Evolutionary conservation across 2,329 filamentous ascomycete species (phyloP).

Genomic region (Cordyceps cicadae): DNA sequence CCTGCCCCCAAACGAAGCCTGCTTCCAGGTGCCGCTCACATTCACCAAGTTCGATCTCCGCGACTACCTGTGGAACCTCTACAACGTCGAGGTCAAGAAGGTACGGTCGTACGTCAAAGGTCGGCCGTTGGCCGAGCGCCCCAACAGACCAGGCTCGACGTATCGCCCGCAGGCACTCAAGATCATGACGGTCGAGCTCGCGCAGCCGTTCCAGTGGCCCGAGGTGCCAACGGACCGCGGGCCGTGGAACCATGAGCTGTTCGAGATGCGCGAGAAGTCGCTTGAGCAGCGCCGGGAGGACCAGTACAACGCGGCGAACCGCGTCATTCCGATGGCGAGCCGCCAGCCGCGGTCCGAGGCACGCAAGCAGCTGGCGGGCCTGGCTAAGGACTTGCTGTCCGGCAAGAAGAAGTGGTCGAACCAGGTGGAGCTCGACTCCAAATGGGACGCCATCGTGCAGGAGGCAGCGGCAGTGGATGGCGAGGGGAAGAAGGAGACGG

Average conservation of each 20-base stretch:
- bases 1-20: slow-evolving; percentile 71
- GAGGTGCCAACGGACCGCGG: slow-evolving; percentile 53
- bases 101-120: slow-evolving; percentile 74
- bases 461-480: slow-evolving; percentile 14
- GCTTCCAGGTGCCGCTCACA: slow-evolving; percentile 81
- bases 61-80: slow-evolving; percentile 86
- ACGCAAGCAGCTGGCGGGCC: slow-evolving; percentile 45
- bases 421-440: slow-evolving; percentile 35
- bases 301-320: slow-evolving; percentile 24
- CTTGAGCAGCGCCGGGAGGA: slow-evolving; percentile 32
- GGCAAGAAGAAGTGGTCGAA: slow-evolving; percentile 55
- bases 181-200: slow-evolving; percentile 91
- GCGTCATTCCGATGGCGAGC: slow-evolving; percentile 32
- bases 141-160: slow-evolving; percentile 44
- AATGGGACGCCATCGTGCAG: slow-evolving; percentile 33
- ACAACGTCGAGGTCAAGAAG: slow-evolving; percentile 62
- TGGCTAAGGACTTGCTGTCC: slow-evolving; percentile 55
- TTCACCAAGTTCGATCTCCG: slow-evolving; percentile 96
- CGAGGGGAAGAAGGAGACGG: slow-evolving; percentile 11
- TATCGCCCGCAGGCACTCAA: slow-evolving; percentile 69
- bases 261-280: slow-evolving; percentile 42
- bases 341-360: slow-evolving; percentile 32
- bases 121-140: slow-evolving; percentile 45
- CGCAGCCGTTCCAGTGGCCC: slow-evolving; percentile 82
- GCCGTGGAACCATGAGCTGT: slow-evolving; percentile 57